A percentile compares a stretch with the other conserved stretches of the same genome.
Conservation (phyloP, 2,329 filamentous ascomycete species). For the Neonectria ditissima region DNA sequence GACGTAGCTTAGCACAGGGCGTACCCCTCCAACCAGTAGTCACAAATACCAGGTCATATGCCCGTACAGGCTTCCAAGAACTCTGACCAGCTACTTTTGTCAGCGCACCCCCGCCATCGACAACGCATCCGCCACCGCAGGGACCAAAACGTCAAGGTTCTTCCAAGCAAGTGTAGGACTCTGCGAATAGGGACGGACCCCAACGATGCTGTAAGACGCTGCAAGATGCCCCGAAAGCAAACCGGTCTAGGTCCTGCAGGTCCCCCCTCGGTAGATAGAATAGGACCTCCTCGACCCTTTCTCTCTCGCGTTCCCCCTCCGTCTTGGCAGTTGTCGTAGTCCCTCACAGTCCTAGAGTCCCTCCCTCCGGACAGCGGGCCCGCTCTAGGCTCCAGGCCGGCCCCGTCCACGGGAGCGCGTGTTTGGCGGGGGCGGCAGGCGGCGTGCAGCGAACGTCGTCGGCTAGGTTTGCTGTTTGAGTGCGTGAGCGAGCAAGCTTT, state of each 20-base stretch:
- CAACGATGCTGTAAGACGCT: not conserved
- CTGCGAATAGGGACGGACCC: not conserved
- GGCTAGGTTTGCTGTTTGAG: not conserved
- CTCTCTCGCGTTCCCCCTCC: too few species aligned
- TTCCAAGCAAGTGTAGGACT: not conserved
- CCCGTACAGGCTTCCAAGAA: fast-evolving
- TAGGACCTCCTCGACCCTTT: not conserved
- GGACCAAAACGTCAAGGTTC: not conserved
- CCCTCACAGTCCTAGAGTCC: conserved; percentile 17
- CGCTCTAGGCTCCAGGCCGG: conserved; percentile 22
- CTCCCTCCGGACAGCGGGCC: conserved; percentile 9
- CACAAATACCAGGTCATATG: conserved; percentile 8
- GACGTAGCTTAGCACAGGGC: conserved; percentile 15
- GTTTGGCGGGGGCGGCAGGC: conserved; percentile 19
- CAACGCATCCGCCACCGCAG: not conserved
- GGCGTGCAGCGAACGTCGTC: conserved; percentile 6
- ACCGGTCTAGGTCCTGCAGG: not conserved
- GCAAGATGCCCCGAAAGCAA: not conserved
- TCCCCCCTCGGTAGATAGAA: not conserved
- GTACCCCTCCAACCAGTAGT: not conserved
- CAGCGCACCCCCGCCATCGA: conserved; percentile 21
- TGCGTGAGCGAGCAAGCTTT: not conserved
- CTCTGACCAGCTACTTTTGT: conserved; percentile 30
- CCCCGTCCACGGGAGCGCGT: conserved; percentile 23
- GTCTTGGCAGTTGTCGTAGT: not conserved